These are phyloP conservation scores for Trypanosoma boissoni DNA, from an alignment of 208 protist species.

Conservation along the genomic window DNA sequence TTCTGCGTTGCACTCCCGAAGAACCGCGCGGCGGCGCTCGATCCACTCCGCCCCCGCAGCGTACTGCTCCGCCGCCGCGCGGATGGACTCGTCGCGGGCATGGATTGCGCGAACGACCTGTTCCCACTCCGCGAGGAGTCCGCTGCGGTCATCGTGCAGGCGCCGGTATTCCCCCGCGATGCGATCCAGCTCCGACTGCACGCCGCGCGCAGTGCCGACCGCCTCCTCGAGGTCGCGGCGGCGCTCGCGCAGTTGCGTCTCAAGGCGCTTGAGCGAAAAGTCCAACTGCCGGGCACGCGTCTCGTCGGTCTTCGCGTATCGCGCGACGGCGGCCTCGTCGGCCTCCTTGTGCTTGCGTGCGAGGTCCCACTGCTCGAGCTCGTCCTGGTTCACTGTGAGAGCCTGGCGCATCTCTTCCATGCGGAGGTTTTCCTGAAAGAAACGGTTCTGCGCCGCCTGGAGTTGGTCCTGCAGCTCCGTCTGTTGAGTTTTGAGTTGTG, in stretches of 20 bases:
- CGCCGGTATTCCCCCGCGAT: slow-evolving; percentile 87
- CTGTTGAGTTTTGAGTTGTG: slow-evolving; percentile 43
- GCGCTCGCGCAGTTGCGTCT: slow-evolving; percentile 48
- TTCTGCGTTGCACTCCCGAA: slow-evolving; percentile 28
- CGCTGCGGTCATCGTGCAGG: slow-evolving; percentile 84
- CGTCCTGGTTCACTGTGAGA: slow-evolving; percentile 94
- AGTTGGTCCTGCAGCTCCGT: slow-evolving; percentile 66
- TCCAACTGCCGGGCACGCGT: slow-evolving; percentile 80
- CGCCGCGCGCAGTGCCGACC: slow-evolving; percentile 80
- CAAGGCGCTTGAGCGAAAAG: slow-evolving; percentile 76
- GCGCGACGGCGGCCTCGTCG: slow-evolving; percentile 86
- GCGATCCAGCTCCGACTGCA: slow-evolving; percentile 92
- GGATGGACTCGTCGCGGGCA: slow-evolving; percentile 84
- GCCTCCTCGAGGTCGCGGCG: slow-evolving; percentile 61
- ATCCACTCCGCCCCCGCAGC: slow-evolving; percentile 68
- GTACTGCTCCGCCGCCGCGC: slow-evolving; percentile 70
- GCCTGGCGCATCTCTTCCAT: slow-evolving; percentile 88
- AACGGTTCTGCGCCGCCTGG: slow-evolving; percentile 70
- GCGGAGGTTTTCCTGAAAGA: slow-evolving; percentile 90
- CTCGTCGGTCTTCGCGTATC: slow-evolving; percentile 90
- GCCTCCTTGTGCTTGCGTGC: slow-evolving; percentile 93
- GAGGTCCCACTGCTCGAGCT: slow-evolving; percentile 94
- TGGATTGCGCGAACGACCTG: slow-evolving; percentile 81
- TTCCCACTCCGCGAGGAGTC: slow-evolving; percentile 91
- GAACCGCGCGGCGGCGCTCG: slow-evolving; percentile 50